Conservation (phyloP, 768 basidiomycete species). For the Mycena pura region DNA sequence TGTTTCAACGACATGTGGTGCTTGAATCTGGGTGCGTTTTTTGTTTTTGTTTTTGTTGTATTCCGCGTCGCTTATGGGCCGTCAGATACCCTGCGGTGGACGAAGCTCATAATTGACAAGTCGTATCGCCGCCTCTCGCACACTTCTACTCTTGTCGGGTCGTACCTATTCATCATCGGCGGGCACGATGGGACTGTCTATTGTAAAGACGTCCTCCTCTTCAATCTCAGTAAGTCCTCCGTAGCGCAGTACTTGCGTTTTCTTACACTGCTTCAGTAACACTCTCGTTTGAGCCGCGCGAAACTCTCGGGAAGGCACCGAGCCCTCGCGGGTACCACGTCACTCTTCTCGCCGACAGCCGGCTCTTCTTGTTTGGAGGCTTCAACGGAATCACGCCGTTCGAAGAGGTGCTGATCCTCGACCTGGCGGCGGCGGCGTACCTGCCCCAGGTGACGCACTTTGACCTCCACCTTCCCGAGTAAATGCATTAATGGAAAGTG, state of each 20-base stretch:
- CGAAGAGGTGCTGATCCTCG: slow-evolving; percentile 86
- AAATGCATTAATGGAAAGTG: too few relatives aligned
- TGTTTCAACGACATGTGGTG: slow-evolving; percentile 91
- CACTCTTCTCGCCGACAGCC: slow-evolving; percentile 80
- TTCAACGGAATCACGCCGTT: slow-evolving; percentile 84
- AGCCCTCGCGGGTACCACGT: slow-evolving; percentile 86
- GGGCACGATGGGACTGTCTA: slow-evolving; percentile 88
- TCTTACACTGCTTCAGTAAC: slow-evolving; percentile 60
- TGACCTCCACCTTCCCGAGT: slow-evolving; percentile 51
- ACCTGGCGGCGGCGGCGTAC: slow-evolving; percentile 88
- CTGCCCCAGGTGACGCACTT: slow-evolving; percentile 89
- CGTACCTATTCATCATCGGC: slow-evolving; percentile 87
- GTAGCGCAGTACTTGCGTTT: background rate
- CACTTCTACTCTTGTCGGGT: slow-evolving; percentile 88
- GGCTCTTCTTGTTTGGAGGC: slow-evolving; percentile 88
- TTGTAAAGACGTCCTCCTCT: slow-evolving; percentile 74
- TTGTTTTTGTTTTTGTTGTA: background rate
- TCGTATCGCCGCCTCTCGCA: slow-evolving; percentile 70
- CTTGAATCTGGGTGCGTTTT: slow-evolving; percentile 76
- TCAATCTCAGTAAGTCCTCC: slow-evolving; percentile 76
- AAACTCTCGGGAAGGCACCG: slow-evolving; percentile 70
- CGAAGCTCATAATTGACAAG: slow-evolving; percentile 48
- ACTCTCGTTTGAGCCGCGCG: slow-evolving; percentile 81
- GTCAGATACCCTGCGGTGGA: slow-evolving; percentile 54
- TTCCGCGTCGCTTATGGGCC: background rate